These are phyloP conservation scores for Peribolospora kevripleyi DNA, from an alignment of 768 basidiomycete genomes.

Conservation along the genomic window DNA sequence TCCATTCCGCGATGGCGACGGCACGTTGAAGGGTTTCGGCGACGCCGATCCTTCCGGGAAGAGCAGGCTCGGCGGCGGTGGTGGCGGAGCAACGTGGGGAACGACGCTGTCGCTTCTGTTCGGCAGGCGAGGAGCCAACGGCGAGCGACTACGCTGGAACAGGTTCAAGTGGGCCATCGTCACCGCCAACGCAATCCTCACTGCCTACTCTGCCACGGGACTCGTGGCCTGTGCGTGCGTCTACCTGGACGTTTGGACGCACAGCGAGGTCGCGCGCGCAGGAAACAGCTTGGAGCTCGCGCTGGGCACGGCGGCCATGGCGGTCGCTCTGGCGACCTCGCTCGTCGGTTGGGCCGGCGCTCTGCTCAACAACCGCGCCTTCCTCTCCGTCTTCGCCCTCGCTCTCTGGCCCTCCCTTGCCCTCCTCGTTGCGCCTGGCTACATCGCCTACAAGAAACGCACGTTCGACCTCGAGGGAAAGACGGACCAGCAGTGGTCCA, in stretches of 20 bases:
- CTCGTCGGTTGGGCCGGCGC: slow-evolving; percentile 37
- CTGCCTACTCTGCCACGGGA: too few species aligned
- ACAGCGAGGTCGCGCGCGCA: too few species aligned
- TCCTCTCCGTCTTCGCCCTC: slow-evolving; percentile 41
- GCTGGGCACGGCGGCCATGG: too few species aligned
- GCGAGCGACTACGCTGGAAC: slow-evolving; percentile 41
- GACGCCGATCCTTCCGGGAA: too few species aligned
- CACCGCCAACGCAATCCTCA: slow-evolving; percentile 33
- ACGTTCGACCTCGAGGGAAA: slow-evolving; percentile 40
- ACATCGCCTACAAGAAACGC: slow-evolving; percentile 37
- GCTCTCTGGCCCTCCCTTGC: slow-evolving; percentile 41
- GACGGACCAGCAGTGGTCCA: slow-evolving; percentile 42
- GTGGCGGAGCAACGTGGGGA: too few species aligned
- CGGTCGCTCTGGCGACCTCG: slow-evolving; percentile 18
- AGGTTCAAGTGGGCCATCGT: slow-evolving; percentile 64
- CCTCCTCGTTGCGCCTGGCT: slow-evolving; percentile 36
- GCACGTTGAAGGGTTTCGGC: too few species aligned
- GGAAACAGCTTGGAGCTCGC: too few species aligned
- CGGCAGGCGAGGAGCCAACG: slow-evolving; percentile 16
- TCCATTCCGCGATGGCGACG: too few species aligned
- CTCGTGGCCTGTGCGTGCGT: too few species aligned
- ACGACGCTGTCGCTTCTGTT: too few species aligned
- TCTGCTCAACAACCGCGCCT: slow-evolving; percentile 40
- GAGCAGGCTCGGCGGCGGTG: too few species aligned
- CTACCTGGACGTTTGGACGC: too few species aligned